These are phyloP conservation scores for Sarocladium strictum DNA, from an alignment of 2,329 filamentous ascomycete genomes.

Conservation along the genomic window DNA sequence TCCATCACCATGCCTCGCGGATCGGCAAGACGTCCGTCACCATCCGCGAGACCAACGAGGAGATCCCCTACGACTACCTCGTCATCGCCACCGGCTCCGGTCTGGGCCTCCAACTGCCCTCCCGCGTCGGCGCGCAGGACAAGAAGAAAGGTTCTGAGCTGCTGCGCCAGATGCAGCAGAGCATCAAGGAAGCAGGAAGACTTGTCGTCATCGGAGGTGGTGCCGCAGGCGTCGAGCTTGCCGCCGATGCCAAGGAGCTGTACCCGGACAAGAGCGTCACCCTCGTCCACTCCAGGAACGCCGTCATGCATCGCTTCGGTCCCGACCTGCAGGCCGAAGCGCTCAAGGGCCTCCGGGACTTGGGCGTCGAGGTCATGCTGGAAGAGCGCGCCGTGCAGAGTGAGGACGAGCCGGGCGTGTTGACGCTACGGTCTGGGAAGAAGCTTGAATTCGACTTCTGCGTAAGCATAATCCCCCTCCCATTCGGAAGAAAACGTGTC, in stretches of 20 bases:
- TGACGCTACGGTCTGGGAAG: constrained; percentile 39
- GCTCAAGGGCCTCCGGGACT: constrained; percentile 33
- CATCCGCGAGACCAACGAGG: constrained; percentile 32
- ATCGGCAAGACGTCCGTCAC: constrained; percentile 32
- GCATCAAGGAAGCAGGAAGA: constrained; percentile 34
- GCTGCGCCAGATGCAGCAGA: constrained; percentile 38
- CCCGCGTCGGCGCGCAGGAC: constrained; percentile 35
- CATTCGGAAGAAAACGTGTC: background rate
- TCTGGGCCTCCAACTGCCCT: constrained; percentile 54
- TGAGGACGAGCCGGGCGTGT: constrained; percentile 27
- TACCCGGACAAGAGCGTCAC: constrained; percentile 52
- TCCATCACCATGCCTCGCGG: constrained; percentile 34
- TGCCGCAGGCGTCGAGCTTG: constrained; percentile 56
- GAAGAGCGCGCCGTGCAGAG: constrained; percentile 38
- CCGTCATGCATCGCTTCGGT: constrained; percentile 47
- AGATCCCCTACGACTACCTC: constrained; percentile 24
- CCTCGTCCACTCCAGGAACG: constrained; percentile 39
- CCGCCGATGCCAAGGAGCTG: constrained; percentile 49
- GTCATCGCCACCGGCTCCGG: constrained; percentile 64
- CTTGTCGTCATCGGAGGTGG: constrained; percentile 52
- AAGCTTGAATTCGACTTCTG: constrained; percentile 43
- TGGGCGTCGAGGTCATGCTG: constrained; percentile 44
- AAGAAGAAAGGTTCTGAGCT: constrained; percentile 29
- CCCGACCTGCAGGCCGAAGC: constrained; percentile 34
- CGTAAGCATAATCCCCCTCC: constrained; percentile 30